phyloP scores from a whole-genome alignment of 2,329 filamentous ascomycete genomes.

The Colletotrichum lindemuthianum region DNA sequence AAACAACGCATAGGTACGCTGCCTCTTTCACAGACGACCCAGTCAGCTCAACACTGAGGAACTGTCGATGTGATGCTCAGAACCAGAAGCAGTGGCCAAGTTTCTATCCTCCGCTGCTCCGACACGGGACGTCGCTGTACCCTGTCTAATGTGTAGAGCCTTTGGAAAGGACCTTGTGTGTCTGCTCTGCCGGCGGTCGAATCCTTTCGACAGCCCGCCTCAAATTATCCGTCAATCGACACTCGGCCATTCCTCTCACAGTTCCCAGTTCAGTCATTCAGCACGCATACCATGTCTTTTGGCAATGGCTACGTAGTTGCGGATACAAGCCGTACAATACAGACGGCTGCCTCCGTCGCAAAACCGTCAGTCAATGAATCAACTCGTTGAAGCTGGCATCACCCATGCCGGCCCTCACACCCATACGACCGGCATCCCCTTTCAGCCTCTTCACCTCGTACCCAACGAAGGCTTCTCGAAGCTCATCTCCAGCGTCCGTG shows the following conservation, averaged over 20 bases:
- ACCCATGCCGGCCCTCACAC: conserved; percentile 25
- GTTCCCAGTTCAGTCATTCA: background rate
- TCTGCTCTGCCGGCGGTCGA: background rate
- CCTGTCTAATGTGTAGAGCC: background rate
- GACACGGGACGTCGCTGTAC: no score
- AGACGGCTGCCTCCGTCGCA: background rate
- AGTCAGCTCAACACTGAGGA: no score
- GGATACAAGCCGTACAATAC: no score
- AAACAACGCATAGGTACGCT: no score
- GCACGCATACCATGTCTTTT: no score
- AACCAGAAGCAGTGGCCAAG: no score
- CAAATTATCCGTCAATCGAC: conserved; percentile 33
- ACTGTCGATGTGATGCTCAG: no score
- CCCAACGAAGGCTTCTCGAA: conserved; percentile 21
- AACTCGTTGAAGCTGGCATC: conserved; percentile 4
- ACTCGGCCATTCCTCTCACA: conserved; percentile 9
- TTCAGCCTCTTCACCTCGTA: conserved; percentile 33
- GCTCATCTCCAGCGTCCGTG: conserved; percentile 38
- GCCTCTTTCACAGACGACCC: no score
- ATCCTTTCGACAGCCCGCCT: conserved; percentile 3
- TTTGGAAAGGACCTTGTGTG: background rate
- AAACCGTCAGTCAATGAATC: conserved; percentile 4
- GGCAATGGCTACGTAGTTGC: no score
- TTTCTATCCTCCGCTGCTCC: no score
- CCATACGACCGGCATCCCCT: conserved; percentile 27